phyloP scores from a whole-genome alignment of 352 stramenopile genomes.

The Globisporangium nunn region DNA sequence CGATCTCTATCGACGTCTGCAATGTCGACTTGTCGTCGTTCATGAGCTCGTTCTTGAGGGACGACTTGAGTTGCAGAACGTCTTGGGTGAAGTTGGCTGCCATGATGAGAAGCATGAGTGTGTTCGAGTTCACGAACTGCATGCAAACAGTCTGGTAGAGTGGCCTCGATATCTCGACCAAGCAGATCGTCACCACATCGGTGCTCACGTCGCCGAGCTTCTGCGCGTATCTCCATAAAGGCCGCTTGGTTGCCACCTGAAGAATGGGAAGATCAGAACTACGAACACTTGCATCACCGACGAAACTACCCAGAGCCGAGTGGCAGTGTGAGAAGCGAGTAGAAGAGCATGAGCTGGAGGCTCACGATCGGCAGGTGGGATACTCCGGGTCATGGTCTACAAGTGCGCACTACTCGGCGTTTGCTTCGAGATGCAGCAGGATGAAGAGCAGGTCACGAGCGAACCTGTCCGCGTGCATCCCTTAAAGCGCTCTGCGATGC shows the following conservation, averaged over 20 bases:
- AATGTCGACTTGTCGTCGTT: conserved; percentile 18
- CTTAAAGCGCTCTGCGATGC: background rate
- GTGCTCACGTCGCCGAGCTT: no score
- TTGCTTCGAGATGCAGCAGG: background rate
- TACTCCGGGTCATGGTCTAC: background rate
- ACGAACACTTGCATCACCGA: no score
- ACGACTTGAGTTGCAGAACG: conserved; percentile 18
- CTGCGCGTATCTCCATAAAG: no score
- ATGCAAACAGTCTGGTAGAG: background rate
- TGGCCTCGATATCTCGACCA: no score
- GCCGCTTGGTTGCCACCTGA: no score
- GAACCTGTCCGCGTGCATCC: background rate
- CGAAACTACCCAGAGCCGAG: no score
- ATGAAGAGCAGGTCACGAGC: background rate
- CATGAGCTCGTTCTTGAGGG: conserved; percentile 22
- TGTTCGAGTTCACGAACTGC: conserved; percentile 2
- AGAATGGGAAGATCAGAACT: no score
- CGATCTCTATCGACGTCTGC: conserved; percentile 23
- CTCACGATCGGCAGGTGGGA: background rate
- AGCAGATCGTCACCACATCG: no score
- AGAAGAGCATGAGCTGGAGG: background rate
- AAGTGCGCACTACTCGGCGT: background rate
- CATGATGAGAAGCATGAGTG: background rate
- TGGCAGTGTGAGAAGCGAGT: background rate
- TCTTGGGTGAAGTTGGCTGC: background rate